phyloP scores from a whole-genome alignment of 257 asterid genomes.

The Thymus quinquecostatus region DNA sequence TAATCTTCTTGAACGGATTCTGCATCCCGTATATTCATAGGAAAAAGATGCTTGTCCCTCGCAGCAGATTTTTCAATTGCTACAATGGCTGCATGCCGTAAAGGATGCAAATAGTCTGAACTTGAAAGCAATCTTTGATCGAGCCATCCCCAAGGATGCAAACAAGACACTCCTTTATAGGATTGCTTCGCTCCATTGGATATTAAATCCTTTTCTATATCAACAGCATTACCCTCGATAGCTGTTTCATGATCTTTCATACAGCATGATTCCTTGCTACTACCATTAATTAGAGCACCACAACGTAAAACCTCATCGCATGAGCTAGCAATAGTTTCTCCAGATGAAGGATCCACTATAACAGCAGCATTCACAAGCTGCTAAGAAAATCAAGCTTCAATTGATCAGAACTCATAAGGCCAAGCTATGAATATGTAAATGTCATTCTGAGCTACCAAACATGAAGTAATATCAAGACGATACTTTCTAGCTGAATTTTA shows the following conservation, averaged over 20 bases:
- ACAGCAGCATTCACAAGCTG: conserved; percentile 90
- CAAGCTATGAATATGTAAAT: background rate
- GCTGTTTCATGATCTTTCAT: conserved; percentile 34
- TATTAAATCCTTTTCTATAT: conserved; percentile 29
- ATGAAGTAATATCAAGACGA: background rate
- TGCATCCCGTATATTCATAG: conserved; percentile 35
- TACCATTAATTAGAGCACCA: conserved; percentile 31
- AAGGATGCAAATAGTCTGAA: conserved; percentile 68
- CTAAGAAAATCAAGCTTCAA: conserved; percentile 27
- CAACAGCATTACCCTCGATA: conserved; percentile 24
- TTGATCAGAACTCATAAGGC: background rate
- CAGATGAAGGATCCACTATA: conserved; percentile 84
- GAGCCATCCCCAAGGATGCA: conserved; percentile 79
- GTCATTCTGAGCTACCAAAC: background rate
- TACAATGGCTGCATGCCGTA: conserved; percentile 84
- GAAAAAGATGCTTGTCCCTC: conserved; percentile 67
- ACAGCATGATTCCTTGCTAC: conserved; percentile 32
- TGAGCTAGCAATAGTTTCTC: conserved; percentile 74
- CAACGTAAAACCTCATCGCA: conserved; percentile 53
- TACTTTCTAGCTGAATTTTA: background rate
- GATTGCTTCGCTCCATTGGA: conserved; percentile 31
- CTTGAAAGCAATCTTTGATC: conserved; percentile 39
- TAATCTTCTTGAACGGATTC: conserved; percentile 44
- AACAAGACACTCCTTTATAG: conserved; percentile 54
- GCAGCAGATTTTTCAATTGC: conserved; percentile 83